Evolutionary conservation across 2,329 filamentous ascomycete genomes (phyloP), one percentile per base, ranked within the genome.

Genomic region (Xylariaceae sp.): DNA sequence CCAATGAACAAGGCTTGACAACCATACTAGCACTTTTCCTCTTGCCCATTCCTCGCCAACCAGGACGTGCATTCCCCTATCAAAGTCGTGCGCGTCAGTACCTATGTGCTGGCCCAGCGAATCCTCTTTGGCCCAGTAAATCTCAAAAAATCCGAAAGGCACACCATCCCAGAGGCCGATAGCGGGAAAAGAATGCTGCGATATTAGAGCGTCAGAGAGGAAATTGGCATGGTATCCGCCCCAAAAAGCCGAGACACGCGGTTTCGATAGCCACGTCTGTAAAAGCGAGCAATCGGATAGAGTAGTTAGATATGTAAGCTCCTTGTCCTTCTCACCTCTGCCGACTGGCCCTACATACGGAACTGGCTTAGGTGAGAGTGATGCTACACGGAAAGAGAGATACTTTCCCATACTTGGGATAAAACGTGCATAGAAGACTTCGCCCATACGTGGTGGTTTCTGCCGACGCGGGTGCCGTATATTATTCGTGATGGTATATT

Each of bases 121-220:
- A 67, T 97, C 94, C 69, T 99, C 94, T 67, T 96, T 96, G 3
- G 94, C 91, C 93, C 94, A 99, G 75, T 99, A 99, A 27, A 99
- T 82, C 75, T 99, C 94, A 69, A 99, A 97, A 70, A 95, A 99
- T 0, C 92, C 94, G 74, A 97, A 99, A 0, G 93, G 93, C 55
- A 93, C 88, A 9, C 91, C 92, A 64, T 97, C 91, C 90, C 93
- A 99, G 69, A 92, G 87, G 1, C 90, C 94, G 56, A 97, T 93
- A 0, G 87, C 91, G 0, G 94, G 94, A 71, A 97, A 96, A 7
- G 87, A 91, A 72, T 97, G 88, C 15, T 80, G 79, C 16, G 81
- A 85, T 10, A 79, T 79, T 9, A 97, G 74, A 0, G 81, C 85
- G 2, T 75, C 77, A 16, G 80, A 75, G 3, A 99, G 77, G 57